Evolutionary conservation across 2,329 filamentous ascomycete genomes (phyloP), one percentile per base, ranked within the genome.

Genomic region (Colletotrichum sp.): DNA sequence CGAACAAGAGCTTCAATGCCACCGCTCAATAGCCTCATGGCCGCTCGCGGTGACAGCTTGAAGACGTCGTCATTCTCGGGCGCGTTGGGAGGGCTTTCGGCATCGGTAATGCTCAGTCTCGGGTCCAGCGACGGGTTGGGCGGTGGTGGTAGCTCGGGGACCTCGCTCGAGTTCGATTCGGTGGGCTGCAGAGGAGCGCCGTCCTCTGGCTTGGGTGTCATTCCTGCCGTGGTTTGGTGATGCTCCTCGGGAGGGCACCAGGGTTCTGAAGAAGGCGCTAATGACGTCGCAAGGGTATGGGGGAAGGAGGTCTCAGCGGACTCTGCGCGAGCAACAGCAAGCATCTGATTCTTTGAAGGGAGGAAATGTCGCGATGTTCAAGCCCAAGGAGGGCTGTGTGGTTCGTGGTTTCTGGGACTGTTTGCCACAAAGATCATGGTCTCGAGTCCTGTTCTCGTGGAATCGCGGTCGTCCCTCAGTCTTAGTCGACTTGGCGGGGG

Each of bases 21-120:
- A 52, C 92, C 89, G 79, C 93, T 93, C n/a, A 99, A 90, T 78
- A 98, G 87, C 81, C 93, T 94, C 81, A 99, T 90, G 7, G 96
- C 96, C 3, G 92, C 92, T 68, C 93, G 88, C 5, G 95, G 92
- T 1, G 92, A 87, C 75, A 98, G 89, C 68, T 91, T 91, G 85
- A 94, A 95, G 77, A 98, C 90, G 82, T 96, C 93, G 84, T 94
- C 89, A 74, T 85, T 81, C 78, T 85, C 77, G 77, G 82, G 77
- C 74, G 82, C 75, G 68, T 80, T 80, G 63, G 78, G 80, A 48
- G 80, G 79, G 55, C 80, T 80, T 32, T 80, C 77, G 72, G 79
- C 71, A 57, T 70, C 76, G 80, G 68, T 61, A 43, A 78, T 74
- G 77, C 77, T 74, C 77, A 86, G 79, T 72, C 82, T 77, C 75